phyloP scores from a whole-genome alignment of 305 asterid genomes.

The Lippia alba region DNA sequence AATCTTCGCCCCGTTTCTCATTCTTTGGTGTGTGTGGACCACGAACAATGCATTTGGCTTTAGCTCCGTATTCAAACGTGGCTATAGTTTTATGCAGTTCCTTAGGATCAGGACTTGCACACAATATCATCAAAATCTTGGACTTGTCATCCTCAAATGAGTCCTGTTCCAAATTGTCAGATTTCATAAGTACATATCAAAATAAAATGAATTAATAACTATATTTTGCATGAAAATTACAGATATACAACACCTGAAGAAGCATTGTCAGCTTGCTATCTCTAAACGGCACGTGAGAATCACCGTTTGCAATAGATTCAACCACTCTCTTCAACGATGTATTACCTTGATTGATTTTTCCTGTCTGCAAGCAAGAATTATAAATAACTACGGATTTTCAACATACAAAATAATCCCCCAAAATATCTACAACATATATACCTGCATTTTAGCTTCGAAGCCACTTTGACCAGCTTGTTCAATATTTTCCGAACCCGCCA shows the following conservation, averaged over 20 bases:
- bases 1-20: slow-evolving; percentile 76
- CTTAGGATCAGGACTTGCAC: slow-evolving; percentile 95
- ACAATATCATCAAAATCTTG: slow-evolving; percentile 86
- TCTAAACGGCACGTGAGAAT: slow-evolving; percentile 95
- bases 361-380: slow-evolving; percentile 60
- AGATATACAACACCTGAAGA: slow-evolving; percentile 66
- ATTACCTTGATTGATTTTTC: slow-evolving; percentile 92
- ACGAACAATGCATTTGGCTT: slow-evolving; percentile 92
- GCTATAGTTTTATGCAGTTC: slow-evolving; percentile 92
- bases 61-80: slow-evolving; percentile 92
- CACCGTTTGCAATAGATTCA: slow-evolving; percentile 95
- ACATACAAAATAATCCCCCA: too few relatives aligned
- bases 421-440: neutral
- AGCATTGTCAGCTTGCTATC: slow-evolving; percentile 99
- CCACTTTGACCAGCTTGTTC: slow-evolving; percentile 97
- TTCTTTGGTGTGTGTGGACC: slow-evolving; percentile 78
- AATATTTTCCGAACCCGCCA: slow-evolving; percentile 98
- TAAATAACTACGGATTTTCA: too few relatives aligned
- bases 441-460: slow-evolving; percentile 96
- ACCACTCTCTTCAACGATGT: slow-evolving; percentile 90
- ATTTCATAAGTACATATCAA: neutral
- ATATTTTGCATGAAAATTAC: too few relatives aligned
- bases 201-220: too few relatives aligned
- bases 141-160: slow-evolving; percentile 94
- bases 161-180: slow-evolving; percentile 52